Evolutionary conservation across 73 alveolate genomes (phyloP), one percentile per base, ranked within the genome.

Genomic region (Paramecium caudatum): DNA sequence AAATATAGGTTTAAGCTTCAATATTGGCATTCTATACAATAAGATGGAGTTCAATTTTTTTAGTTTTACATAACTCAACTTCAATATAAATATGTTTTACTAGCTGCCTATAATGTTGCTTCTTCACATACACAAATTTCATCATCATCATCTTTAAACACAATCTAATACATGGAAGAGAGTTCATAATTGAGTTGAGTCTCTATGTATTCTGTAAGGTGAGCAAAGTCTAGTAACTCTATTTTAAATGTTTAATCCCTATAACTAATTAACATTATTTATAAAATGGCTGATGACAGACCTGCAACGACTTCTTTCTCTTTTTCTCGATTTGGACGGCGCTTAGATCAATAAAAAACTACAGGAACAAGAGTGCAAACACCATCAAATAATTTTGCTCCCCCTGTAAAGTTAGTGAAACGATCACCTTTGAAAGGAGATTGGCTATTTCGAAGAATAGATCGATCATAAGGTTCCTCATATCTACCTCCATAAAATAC

Each of bases 251-350:
- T 25, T 23, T 37, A 27, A 17, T 47, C 88, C 30, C 43, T 43
- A 74, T 19, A 74, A 41, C 21, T 74, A 10, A 74, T 45, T 41
- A n/a, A 41, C 65, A 74, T 74, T 15, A 74, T 74, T 41, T 41
- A 27, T 74, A 74, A 39, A 74, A 39, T 74, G 43, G 62, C 16
- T 41, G 68, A 41, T 30, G 46, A 39, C 62, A 74, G 88, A 74
- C 62, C 88, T 19, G 9, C 25, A 68, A 68, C 47, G 19, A 41
- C 88, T 37, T 45, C 88, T 2, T 74, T 74, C 32, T 74, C 68
- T 12, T 74, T 74, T 45, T 74, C 88, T 16, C 12, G 88, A 41
- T 74, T 37, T 74, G 88, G 88, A 13, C 43, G 68, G 21, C 7
- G 88, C n/a, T 45, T 74, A 5, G 88, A 74, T 74, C 23, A 74